Base-by-base conservation (phyloP, 257 asterid genomes). In the Cordia subcordata region DNA sequence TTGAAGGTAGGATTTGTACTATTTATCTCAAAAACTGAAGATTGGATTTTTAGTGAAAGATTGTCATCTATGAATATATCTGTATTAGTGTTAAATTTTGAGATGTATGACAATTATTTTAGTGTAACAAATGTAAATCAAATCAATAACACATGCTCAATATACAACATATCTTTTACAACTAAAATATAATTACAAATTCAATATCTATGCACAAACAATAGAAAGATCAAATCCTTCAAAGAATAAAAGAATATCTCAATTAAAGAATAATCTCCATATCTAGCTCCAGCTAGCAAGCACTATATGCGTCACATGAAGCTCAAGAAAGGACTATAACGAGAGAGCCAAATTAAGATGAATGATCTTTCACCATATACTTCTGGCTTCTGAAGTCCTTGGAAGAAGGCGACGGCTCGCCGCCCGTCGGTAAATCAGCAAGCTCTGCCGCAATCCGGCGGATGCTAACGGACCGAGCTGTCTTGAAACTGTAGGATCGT, bases 361-460 rank as follows among this genome's bases (percentile, higher is more conserved):
- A 53, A 22, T 53, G 57, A 20, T 53, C 38, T 50, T 16, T 53
- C 27, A 39, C 20, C 33, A 18, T 58, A 16, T 65, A 66, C 57
- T 38, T 50, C 15, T 49, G 45, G 32, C 65, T 65, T 54, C 20
- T 20, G 42, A 67, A 62, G 38, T 62, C 63, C 13, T 44, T 60
- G 16, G 71, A 44, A 0, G 79, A 61, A 5, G 85, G 74, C 8
- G 79, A 75, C 0, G 53, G 37, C 59, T 79, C 89, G 9, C 75
- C 75, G 40, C 73, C 83, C 68, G 81, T 78, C 0, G 94, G 94
- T 13, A 85, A 63, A 32, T 85, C 94, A 10, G 76, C 82, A 0
- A 85, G 70, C 0, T 78, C 89, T 22, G 93, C 86, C 33, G 71
- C 79, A 83, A 85, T 79, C 39, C 93, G 81, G 58, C 84, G 82